phyloP scores from a whole-genome alignment of 192 early-diverging fungal species.

The Coemansia sp. region DNA sequence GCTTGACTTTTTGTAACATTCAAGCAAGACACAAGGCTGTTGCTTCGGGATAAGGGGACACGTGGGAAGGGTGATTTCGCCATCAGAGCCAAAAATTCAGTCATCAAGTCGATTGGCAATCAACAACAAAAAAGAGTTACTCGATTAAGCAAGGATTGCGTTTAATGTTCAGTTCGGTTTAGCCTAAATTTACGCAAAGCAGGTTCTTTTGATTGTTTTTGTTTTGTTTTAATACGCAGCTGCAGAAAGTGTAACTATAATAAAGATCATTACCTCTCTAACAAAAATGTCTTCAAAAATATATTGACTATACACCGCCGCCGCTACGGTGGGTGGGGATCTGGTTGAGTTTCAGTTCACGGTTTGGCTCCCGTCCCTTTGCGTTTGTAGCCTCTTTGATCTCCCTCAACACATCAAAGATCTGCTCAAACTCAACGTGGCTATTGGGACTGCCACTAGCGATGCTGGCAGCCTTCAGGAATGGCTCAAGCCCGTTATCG shows the following conservation, averaged over 20 bases:
- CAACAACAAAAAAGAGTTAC: no score
- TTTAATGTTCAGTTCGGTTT: no score
- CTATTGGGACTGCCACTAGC: slow-evolving; percentile 11
- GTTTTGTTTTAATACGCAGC: no score
- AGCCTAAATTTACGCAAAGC: no score
- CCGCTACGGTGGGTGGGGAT: slow-evolving; percentile 56
- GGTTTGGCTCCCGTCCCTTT: slow-evolving; percentile 19
- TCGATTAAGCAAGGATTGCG: no score
- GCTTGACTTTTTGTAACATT: background rate
- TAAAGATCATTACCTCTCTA: no score
- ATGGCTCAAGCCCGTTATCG: slow-evolving; percentile 7
- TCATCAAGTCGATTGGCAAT: background rate
- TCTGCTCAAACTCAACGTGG: slow-evolving; percentile 55
- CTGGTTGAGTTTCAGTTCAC: slow-evolving; percentile 43
- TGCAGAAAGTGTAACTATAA: no score
- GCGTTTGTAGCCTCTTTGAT: slow-evolving; percentile 52
- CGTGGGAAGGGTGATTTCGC: background rate
- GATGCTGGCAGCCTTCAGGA: slow-evolving; percentile 24
- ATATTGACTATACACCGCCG: slow-evolving; percentile 43
- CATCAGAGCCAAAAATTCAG: background rate
- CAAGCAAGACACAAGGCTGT: background rate
- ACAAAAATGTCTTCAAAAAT: no score
- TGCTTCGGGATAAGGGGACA: background rate
- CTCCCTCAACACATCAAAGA: slow-evolving; percentile 44
- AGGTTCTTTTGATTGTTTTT: no score